These are phyloP conservation scores for Pleurotus djamor DNA, from an alignment of 768 basidiomycete genomes.

Conservation along the genomic window DNA sequence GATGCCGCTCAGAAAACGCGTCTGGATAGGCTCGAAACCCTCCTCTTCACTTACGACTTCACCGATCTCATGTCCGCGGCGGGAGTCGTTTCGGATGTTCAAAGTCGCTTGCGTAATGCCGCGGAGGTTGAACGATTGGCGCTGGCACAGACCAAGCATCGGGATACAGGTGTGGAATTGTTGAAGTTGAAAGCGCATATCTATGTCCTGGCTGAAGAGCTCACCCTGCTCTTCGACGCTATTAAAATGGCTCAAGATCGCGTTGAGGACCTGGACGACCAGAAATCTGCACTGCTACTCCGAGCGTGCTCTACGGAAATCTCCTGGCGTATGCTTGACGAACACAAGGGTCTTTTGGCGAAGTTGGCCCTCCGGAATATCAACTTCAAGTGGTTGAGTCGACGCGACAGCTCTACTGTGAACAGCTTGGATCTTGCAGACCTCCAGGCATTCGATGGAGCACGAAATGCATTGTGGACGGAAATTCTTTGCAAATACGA, in stretches of 20 bases:
- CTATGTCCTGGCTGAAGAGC: conserved; percentile 70
- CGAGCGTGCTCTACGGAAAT: conserved; percentile 84
- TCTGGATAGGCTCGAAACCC: conserved; percentile 73
- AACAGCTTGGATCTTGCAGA: conserved; percentile 76
- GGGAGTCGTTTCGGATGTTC: conserved; percentile 67
- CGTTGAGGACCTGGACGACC: conserved; percentile 59
- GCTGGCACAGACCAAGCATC: conserved; percentile 28
- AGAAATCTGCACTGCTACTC: conserved; percentile 78
- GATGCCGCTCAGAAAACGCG: conserved; percentile 83
- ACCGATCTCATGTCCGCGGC: conserved; percentile 73
- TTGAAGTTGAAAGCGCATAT: conserved; percentile 73
- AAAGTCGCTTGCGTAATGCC: conserved; percentile 65
- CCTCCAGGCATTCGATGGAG: conserved; percentile 84
- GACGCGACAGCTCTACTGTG: conserved; percentile 84
- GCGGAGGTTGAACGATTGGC: conserved; percentile 48
- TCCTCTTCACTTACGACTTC: conserved; percentile 89
- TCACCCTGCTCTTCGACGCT: conserved; percentile 83
- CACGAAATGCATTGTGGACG: conserved; percentile 77
- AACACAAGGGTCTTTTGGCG: conserved; percentile 67
- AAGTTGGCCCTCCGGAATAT: conserved; percentile 83
- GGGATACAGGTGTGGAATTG: conserved; percentile 48
- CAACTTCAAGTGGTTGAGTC: conserved; percentile 79
- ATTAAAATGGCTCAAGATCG: conserved; percentile 83
- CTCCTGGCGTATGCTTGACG: conserved; percentile 89
- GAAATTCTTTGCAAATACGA: conserved; percentile 85